Evolutionary conservation across 306 rosid genomes (phyloP).

Genomic region (Nissolia schottii): DNA sequence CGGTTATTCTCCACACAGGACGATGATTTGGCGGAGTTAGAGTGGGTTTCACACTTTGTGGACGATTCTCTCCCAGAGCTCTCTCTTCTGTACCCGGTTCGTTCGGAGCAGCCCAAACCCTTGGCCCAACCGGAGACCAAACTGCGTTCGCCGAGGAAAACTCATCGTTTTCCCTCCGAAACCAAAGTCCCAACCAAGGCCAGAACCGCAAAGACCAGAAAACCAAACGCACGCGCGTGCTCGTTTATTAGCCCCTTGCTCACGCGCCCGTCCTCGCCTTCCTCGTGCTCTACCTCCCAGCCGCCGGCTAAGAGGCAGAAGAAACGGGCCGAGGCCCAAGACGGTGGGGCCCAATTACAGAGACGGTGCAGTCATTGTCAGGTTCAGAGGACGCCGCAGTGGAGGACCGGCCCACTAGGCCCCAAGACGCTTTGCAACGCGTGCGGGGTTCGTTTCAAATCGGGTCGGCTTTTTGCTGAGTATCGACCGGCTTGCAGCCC

Average conservation of each 20-base stretch:
- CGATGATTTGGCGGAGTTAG: constrained; percentile 73
- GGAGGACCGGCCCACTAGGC: constrained; percentile 93
- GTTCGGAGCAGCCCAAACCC: constrained; percentile 16
- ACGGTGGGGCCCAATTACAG: constrained; percentile 39
- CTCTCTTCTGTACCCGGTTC: constrained; percentile 42
- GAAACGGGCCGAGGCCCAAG: constrained; percentile 43
- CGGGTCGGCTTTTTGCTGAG: constrained; percentile 88
- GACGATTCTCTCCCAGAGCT: constrained; percentile 67
- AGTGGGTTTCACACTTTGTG: constrained; percentile 94
- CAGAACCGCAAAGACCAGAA: constrained; percentile 39
- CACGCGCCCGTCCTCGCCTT: constrained; percentile 38
- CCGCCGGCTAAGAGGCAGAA: constrained; percentile 69
- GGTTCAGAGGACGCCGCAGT: constrained; percentile 91
- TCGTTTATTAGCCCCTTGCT: constrained; percentile 10
- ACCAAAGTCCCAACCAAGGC: constrained; percentile 45
- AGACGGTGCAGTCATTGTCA: constrained; percentile 88
- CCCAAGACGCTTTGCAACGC: constrained; percentile 91
- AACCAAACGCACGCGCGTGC: constrained; percentile 30
- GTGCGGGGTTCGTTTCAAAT: constrained; percentile 89
- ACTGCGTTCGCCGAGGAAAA: constrained; percentile 12
- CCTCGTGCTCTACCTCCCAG: constrained; percentile 47
- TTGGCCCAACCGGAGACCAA: constrained; percentile 33
- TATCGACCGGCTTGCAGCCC: constrained; percentile 98
- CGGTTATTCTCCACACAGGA: constrained; percentile 37
- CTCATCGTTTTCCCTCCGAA: constrained; percentile 33